Evolutionary conservation across 2,329 filamentous ascomycete species (phyloP), one percentile per base, ranked within the genome.

Genomic region (Cytospora chrysosperma): DNA sequence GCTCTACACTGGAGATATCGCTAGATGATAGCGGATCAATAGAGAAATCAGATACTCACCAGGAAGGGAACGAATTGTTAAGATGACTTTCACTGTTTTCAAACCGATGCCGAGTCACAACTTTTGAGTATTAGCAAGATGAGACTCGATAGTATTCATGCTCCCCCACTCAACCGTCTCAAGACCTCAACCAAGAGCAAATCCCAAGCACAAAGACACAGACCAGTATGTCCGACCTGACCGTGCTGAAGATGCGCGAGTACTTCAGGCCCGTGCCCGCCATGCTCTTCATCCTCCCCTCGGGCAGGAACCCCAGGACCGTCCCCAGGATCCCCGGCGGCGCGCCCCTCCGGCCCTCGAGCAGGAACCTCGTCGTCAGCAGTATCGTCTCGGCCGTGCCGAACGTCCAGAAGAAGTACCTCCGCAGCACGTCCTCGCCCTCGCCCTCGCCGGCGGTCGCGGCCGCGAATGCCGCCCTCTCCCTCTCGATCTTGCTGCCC

Each of bases 391-490:
- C 90, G 34, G 86, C 88, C 0, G 90, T 92, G 7, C 90, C 88
- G 72, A 94, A 95, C n/a, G 90, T 82, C 79, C 88, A 92, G 75
- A 94, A 93, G 75, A 93, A 88, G 66, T 82, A 81, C 53, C 78
- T 78, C 49, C 79, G 72, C 37, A 75, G 72, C 37, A 59, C 67
- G 56, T 61, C 62, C 50, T 58, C 57, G 50, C 65, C 62, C 62
- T 62, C 58, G 54, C 60, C 63, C 67, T 37, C 68, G 66, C 24
- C 65, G 67, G 24, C 65, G 62, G 32, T 67, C 32, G 49, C 64
- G n/a, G 21, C 78, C 40, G 55, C 76, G 75, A 79, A 75, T 1
- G 70, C 71, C 9, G 75, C 72, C 26, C 70, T 67, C 61, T 85
- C 81, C 32, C 90, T 85, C 70, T 87, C 83, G 8, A 82, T 69